Percentiles rank a stretch among this genome's conserved stretches.
These are phyloP conservation scores for Achlya hypogyna DNA, from an alignment of 352 stramenopile species.

Conservation along the genomic window DNA sequence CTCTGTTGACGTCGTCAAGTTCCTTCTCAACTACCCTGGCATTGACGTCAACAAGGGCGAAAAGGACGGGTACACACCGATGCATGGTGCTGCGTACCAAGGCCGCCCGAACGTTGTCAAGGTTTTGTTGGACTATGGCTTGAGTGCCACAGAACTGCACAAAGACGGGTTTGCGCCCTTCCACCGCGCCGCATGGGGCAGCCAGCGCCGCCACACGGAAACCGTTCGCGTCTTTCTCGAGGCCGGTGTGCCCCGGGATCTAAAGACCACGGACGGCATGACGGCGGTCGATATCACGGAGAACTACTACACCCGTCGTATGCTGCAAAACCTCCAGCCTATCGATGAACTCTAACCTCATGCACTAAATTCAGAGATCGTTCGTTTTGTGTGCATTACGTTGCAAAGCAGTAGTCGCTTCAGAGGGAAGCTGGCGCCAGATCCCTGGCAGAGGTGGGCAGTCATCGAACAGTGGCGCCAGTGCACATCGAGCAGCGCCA, in stretches of 20 bases:
- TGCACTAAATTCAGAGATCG: not conserved
- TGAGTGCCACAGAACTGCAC: conserved; percentile 21
- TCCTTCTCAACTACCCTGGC: conserved; percentile 23
- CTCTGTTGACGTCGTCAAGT: conserved; percentile 24
- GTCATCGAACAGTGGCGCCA: too few species aligned
- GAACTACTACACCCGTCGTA: not conserved
- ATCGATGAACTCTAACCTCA: not conserved
- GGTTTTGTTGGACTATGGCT: conserved; percentile 23
- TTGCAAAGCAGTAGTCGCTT: too few species aligned
- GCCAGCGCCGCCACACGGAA: conserved; percentile 16
- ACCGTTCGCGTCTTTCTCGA: conserved; percentile 17
- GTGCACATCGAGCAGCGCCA: too few species aligned
- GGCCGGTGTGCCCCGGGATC: conserved; percentile 3
- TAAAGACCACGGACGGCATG: conserved; percentile 5
- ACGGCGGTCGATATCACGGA: conserved; percentile 14
- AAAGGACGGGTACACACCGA: conserved; percentile 37
- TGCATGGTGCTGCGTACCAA: conserved; percentile 44
- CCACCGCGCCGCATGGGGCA: conserved; percentile 18
- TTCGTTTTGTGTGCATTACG: too few species aligned
- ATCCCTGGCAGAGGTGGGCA: too few species aligned
- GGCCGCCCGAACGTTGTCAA: conserved; percentile 30
- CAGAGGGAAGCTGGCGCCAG: too few species aligned
- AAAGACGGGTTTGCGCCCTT: conserved; percentile 18
- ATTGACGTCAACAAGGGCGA: conserved; percentile 29
- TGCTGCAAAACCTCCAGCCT: not conserved